phyloP scores from a whole-genome alignment of 148 eudicot genomes.

The Cornus florida region DNA sequence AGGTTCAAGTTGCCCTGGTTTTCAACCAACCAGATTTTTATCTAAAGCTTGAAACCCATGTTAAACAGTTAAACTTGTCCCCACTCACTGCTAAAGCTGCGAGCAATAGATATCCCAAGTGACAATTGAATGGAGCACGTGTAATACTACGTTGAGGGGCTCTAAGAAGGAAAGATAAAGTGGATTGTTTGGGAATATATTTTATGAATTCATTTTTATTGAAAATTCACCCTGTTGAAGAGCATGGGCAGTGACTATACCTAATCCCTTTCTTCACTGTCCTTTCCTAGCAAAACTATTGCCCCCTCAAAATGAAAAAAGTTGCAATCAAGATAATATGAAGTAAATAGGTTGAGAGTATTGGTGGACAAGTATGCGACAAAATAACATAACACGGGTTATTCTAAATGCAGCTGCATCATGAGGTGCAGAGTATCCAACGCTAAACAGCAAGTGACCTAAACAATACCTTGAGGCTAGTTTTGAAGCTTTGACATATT shows the following conservation, averaged over 20 bases:
- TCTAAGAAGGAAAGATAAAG: background rate
- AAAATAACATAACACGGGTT: too few species aligned
- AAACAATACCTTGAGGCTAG: background rate
- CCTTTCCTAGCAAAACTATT: background rate
- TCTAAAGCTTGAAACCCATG: background rate
- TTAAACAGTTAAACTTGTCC: background rate
- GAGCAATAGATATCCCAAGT: background rate
- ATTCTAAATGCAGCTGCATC: too few species aligned
- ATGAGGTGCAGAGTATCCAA: too few species aligned
- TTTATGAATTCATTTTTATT: too few species aligned
- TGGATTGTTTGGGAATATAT: background rate
- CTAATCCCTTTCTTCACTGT: background rate
- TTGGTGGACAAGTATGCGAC: too few species aligned
- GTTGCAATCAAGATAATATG: too few species aligned
- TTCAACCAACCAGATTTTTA: background rate
- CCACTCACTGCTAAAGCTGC: background rate
- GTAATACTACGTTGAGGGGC: background rate
- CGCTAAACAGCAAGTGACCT: background rate
- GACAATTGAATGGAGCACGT: background rate
- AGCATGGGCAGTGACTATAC: background rate
- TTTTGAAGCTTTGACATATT: conserved; percentile 1
- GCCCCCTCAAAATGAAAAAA: too few species aligned
- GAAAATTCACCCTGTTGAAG: too few species aligned
- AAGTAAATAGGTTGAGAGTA: too few species aligned
- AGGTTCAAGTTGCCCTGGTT: conserved; percentile 2